These are phyloP conservation scores for Selenicereus undatus DNA, from an alignment of 148 eudicot species.

Conservation along the genomic window DNA sequence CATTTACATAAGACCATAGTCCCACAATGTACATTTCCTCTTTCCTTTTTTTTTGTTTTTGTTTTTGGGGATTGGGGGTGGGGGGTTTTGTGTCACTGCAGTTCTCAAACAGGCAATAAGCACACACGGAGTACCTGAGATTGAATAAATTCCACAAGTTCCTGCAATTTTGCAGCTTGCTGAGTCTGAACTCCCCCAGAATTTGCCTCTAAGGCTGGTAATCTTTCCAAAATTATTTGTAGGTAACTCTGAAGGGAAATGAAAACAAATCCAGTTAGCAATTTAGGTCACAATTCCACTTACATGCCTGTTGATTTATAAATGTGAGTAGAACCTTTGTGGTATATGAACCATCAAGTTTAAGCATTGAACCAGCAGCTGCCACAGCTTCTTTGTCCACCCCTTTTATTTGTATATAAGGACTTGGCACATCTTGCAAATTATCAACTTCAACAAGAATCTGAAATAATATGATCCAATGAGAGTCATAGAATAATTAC, in stretches of 20 bases:
- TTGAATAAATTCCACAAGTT: constrained; percentile 77
- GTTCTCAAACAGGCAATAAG: not conserved
- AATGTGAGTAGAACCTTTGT: constrained; percentile 55
- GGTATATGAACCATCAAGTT: constrained; percentile 83
- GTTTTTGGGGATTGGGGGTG: too few relatives aligned
- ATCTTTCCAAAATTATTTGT: constrained; percentile 69
- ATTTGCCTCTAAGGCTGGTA: constrained; percentile 65
- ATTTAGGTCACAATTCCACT: not conserved
- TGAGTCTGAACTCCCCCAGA: constrained; percentile 78
- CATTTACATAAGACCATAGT: not conserved
- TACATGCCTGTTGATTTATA: not conserved
- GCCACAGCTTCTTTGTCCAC: constrained; percentile 74
- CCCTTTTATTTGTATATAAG: constrained; percentile 93
- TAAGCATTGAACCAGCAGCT: constrained; percentile 82
- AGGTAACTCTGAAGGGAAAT: constrained; percentile 61
- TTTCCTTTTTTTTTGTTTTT: too few relatives aligned
- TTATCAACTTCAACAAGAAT: constrained; percentile 94
- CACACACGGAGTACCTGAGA: constrained; percentile 57
- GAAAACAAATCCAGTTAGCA: constrained; percentile 15
- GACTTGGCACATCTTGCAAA: constrained; percentile 76
- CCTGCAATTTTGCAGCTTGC: constrained; percentile 87
- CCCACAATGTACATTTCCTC: not conserved
- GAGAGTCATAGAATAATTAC: not conserved
- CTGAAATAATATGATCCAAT: constrained; percentile 29
- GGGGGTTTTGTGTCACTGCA: not conserved